Conservation (phyloP, 2,329 filamentous ascomycete genomes). For the Arthrobotrys iridis region DNA sequence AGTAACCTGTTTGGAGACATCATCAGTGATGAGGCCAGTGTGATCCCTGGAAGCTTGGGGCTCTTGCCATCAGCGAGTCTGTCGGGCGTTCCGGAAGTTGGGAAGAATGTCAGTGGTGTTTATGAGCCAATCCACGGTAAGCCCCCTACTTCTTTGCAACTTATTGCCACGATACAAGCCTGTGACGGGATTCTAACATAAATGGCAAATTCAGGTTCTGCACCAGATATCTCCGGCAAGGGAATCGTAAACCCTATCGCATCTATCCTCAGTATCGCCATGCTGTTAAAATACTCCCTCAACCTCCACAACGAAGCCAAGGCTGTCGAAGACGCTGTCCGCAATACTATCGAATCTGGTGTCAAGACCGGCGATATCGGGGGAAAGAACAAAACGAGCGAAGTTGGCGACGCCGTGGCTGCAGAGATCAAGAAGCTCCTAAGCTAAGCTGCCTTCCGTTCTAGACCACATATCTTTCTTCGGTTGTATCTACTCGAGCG, state of each 20-base stretch:
- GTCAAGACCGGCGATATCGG: constrained; percentile 86
- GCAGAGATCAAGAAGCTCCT: constrained; percentile 59
- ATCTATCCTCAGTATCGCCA: constrained; percentile 88
- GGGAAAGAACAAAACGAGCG: constrained; percentile 75
- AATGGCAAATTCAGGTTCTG: constrained; percentile 63
- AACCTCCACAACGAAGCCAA: constrained; percentile 79
- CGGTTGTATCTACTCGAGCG: background rate
- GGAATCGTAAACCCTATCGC: constrained; percentile 88
- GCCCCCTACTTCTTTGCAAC: constrained; percentile 53
- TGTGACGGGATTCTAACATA: constrained; percentile 4
- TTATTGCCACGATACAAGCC: no score
- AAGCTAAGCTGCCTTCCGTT: background rate
- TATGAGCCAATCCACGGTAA: constrained; percentile 97
- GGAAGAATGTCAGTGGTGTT: constrained; percentile 87
- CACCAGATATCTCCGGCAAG: constrained; percentile 90
- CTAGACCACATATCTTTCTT: background rate
- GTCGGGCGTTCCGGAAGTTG: constrained; percentile 84
- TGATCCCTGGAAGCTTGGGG: constrained; percentile 90
- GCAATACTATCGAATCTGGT: constrained; percentile 79
- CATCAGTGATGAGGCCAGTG: constrained; percentile 91
- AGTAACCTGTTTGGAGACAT: constrained; percentile 97
- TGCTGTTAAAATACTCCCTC: constrained; percentile 96
- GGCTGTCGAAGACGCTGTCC: constrained; percentile 82
- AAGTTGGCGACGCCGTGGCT: constrained; percentile 85
- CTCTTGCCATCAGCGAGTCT: constrained; percentile 88